These are phyloP conservation scores for Alternaria sp. DNA, from an alignment of 2,329 filamentous ascomycete species.

Conservation along the genomic window DNA sequence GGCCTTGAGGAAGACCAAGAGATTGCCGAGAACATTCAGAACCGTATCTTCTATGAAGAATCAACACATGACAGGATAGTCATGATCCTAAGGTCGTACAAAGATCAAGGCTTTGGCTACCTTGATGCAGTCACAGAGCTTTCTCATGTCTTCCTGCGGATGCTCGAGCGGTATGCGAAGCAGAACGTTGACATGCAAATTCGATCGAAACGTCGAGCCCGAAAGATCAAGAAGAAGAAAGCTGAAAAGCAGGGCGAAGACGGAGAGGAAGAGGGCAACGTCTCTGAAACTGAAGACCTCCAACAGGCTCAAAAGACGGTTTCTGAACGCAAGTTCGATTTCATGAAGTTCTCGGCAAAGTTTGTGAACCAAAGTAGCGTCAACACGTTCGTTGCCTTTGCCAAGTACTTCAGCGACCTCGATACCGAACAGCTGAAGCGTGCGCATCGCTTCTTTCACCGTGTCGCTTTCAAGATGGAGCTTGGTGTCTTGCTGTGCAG, in stretches of 20 bases:
- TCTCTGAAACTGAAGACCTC: slow-evolving; percentile 69
- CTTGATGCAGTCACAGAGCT: slow-evolving; percentile 91
- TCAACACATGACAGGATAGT: slow-evolving; percentile 88
- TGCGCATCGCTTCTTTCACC: slow-evolving; percentile 91
- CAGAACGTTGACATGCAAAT: slow-evolving; percentile 94
- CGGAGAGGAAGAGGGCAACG: slow-evolving; percentile 63
- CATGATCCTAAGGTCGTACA: slow-evolving; percentile 81
- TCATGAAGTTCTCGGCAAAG: slow-evolving; percentile 77
- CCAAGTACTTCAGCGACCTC: slow-evolving; percentile 80
- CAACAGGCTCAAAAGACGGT: slow-evolving; percentile 72
- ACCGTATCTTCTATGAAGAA: slow-evolving; percentile 98
- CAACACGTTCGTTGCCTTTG: slow-evolving; percentile 85
- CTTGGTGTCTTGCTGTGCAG: slow-evolving; percentile 87
- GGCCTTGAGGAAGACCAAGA: slow-evolving; percentile 91
- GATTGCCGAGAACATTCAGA: slow-evolving; percentile 96
- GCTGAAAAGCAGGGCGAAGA: slow-evolving; percentile 56
- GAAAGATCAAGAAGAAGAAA: slow-evolving; percentile 72
- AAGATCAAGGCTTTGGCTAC: slow-evolving; percentile 92
- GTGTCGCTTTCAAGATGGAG: slow-evolving; percentile 93
- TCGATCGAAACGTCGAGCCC: slow-evolving; percentile 75
- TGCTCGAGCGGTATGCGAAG: slow-evolving; percentile 92
- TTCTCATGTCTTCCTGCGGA: slow-evolving; percentile 86
- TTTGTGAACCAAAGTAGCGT: slow-evolving; percentile 86
- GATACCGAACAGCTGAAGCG: slow-evolving; percentile 83
- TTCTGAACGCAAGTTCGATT: slow-evolving; percentile 92